Conservation (phyloP, 805 yeast species). For the Soucietia sequanensis region DNA sequence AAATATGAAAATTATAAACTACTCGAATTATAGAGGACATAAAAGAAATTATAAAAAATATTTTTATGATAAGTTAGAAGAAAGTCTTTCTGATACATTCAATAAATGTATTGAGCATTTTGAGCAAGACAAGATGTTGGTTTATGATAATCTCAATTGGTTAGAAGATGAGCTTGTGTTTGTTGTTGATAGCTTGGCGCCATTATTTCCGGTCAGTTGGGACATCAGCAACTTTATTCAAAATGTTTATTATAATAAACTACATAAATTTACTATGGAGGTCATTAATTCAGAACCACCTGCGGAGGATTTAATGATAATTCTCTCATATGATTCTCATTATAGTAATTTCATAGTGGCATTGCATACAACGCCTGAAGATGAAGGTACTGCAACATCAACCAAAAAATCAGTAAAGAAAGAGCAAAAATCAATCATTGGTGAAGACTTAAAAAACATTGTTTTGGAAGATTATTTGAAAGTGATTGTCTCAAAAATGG, state of each 20-base stretch:
- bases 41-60: conserved; percentile 61
- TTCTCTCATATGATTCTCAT: conserved; percentile 74
- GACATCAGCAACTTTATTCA: conserved; percentile 60
- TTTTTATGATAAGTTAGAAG: conserved; percentile 57
- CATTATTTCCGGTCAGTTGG: conserved; percentile 75
- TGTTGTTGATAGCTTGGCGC: conserved; percentile 56
- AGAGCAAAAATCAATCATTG: conserved; percentile 53
- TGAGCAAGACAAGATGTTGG: conserved; percentile 48
- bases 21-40: conserved; percentile 27
- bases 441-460: conserved; percentile 69
- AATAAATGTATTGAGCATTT: conserved; percentile 59
- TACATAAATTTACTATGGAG: conserved; percentile 62
- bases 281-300: conserved; percentile 74
- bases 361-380: conserved; percentile 17
- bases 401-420: conserved; percentile 26
- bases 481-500: conserved; percentile 69
- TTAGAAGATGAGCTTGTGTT: conserved; percentile 74
- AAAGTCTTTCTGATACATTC: conserved; percentile 66
- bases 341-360: conserved; percentile 44
- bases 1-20: conserved; percentile 19
- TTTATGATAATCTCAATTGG: conserved; percentile 77
- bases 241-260: conserved; percentile 62
- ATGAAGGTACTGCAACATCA: conserved; percentile 3
- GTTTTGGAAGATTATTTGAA: conserved; percentile 77
- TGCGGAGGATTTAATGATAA: conserved; percentile 67